phyloP scores from a whole-genome alignment of 441 rosid genomes.

The Brassica balearica region DNA sequence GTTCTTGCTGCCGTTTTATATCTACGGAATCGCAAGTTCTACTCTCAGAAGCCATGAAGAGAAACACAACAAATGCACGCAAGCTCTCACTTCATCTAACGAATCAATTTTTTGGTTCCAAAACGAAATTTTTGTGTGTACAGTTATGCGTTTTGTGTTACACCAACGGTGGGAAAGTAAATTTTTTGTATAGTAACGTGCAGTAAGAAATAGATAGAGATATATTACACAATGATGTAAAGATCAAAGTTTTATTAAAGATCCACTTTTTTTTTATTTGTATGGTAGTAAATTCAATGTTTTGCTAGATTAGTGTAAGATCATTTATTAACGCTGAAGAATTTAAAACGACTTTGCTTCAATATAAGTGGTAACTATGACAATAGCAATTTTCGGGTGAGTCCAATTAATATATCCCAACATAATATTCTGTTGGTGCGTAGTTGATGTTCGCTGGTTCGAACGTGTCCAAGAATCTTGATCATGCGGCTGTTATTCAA shows the following conservation, averaged over 20 bases:
- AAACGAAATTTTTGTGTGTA: not conserved
- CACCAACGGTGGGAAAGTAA: not conserved
- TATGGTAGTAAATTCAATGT: not conserved
- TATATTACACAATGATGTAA: not conserved
- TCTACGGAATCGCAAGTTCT: slow-evolving; percentile 57
- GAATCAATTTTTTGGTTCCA: not conserved
- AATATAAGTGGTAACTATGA: slow-evolving; percentile 20
- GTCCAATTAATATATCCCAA: slow-evolving; percentile 38
- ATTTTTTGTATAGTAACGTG: slow-evolving; percentile 9
- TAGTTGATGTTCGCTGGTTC: slow-evolving; percentile 29
- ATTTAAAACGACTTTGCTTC: slow-evolving; percentile 26
- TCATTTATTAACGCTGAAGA: slow-evolving; percentile 25
- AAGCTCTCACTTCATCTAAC: slow-evolving; percentile 6
- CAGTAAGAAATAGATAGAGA: slow-evolving; percentile 8
- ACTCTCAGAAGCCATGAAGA: slow-evolving; percentile 37
- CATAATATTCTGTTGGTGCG: slow-evolving; percentile 41
- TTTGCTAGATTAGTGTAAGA: not conserved
- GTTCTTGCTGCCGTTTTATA: slow-evolving; percentile 58
- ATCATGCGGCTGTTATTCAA: slow-evolving; percentile 35
- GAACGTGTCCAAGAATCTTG: slow-evolving; percentile 38
- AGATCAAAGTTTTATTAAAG: not conserved
- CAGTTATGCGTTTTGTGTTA: slow-evolving; percentile 8
- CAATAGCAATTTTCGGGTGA: slow-evolving; percentile 28
- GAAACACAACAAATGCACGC: not conserved
- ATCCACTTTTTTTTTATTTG: not conserved